Conservation (phyloP, 495 filamentous ascomycete species). For the Annulohypoxylon stygium region DNA sequence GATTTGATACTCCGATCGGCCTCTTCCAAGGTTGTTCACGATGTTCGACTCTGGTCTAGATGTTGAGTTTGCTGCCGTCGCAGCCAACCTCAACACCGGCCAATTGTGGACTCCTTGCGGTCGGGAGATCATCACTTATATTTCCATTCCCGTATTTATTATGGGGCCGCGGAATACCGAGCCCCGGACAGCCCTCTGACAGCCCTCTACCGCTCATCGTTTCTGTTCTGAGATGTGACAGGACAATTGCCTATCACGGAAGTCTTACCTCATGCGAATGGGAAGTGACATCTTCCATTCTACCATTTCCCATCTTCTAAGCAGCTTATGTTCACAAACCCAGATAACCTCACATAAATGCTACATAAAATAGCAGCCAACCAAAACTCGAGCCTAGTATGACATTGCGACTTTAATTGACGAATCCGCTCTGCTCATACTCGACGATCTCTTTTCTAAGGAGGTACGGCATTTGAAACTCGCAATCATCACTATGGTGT, state of each 20-base stretch:
- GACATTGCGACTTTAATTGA: not conserved
- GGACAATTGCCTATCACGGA: constrained; percentile 3
- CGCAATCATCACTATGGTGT: not conserved
- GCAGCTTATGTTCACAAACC: not conserved
- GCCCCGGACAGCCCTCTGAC: constrained; percentile 17
- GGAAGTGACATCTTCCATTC: constrained; percentile 2
- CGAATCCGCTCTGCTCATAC: not conserved
- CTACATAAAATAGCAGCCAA: not conserved
- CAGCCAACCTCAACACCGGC: constrained; percentile 37
- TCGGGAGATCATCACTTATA: constrained; percentile 39
- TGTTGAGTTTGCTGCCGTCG: constrained; percentile 25
- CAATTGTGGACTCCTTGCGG: constrained; percentile 40
- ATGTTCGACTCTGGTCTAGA: constrained; percentile 29
- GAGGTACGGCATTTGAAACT: not conserved
- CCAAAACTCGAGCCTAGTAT: not conserved
- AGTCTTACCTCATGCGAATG: constrained; percentile 2
- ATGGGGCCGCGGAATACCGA: constrained; percentile 41
- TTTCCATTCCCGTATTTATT: constrained; percentile 26
- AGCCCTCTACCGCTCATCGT: constrained; percentile 6
- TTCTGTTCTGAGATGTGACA: constrained; percentile 20
- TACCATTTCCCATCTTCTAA: not conserved
- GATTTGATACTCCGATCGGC: constrained; percentile 21
- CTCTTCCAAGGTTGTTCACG: not conserved
- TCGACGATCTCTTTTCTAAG: not conserved
- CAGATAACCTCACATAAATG: constrained; percentile 5